phyloP scores from a whole-genome alignment of 2,329 filamentous ascomycete species.

The Hyphodiscus sp. region DNA sequence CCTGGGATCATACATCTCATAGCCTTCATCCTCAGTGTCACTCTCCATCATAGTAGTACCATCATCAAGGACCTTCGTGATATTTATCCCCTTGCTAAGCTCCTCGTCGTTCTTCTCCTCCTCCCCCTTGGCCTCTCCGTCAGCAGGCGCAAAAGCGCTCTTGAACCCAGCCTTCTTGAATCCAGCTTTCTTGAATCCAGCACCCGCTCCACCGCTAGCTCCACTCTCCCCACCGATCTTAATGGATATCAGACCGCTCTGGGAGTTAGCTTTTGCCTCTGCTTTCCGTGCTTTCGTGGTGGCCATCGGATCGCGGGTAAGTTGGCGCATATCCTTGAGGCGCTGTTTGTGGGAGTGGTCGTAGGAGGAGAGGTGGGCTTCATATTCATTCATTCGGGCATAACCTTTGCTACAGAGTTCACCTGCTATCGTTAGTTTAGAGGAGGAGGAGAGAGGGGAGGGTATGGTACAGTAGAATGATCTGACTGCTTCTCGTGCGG shows the following conservation, averaged over 20 bases:
- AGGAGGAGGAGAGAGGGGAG: not conserved
- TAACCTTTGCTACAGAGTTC: conserved; percentile 91
- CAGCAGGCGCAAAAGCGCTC: conserved; percentile 58
- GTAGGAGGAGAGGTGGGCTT: conserved; percentile 88
- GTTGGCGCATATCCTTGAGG: conserved; percentile 80
- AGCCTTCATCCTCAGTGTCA: conserved; percentile 37
- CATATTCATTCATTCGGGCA: conserved; percentile 90
- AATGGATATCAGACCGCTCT: conserved; percentile 57
- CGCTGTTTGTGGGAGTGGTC: conserved; percentile 94
- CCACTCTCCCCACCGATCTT: conserved; percentile 44
- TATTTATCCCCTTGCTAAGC: conserved; percentile 14
- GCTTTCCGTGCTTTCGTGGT: conserved; percentile 59
- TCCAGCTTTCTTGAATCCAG: conserved; percentile 59
- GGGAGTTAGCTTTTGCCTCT: conserved; percentile 60
- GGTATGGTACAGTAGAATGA: conserved; percentile 62
- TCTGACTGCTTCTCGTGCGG: conserved; percentile 68
- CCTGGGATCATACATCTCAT: conserved; percentile 60
- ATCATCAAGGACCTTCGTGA: conserved; percentile 31
- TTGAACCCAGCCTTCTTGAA: conserved; percentile 84
- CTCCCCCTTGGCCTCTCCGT: conserved; percentile 37
- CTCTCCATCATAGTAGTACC: conserved; percentile 52
- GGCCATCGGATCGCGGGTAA: conserved; percentile 65
- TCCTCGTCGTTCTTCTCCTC: conserved; percentile 23
- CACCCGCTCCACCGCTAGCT: conserved; percentile 26
- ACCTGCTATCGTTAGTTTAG: conserved; percentile 33